Conservation (phyloP, 2,329 filamentous ascomycete species). For the Penicillium concentricum region DNA sequence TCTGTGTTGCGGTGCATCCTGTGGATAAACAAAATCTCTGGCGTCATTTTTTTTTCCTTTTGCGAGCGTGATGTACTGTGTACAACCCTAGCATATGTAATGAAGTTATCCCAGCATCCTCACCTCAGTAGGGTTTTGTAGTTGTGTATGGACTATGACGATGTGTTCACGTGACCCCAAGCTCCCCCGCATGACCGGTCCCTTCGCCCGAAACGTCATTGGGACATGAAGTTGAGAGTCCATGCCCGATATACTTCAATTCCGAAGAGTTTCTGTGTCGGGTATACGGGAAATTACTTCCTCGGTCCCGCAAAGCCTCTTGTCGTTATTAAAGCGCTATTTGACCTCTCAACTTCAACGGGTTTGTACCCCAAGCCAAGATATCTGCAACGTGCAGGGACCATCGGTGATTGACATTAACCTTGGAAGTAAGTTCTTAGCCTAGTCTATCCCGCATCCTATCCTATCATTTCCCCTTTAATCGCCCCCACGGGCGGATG, state of each 20-base stretch:
- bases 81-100: conserved; percentile 13
- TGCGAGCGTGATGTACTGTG: conserved; percentile 20
- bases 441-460: background rate
- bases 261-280: conserved; percentile 1
- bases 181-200: conserved; percentile 13
- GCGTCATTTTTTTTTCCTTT: conserved; percentile 12
- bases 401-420: conserved; percentile 1
- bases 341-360: background rate
- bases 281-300: background rate
- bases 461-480: background rate
- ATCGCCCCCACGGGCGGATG: background rate
- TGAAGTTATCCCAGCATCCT: background rate
- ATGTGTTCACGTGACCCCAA: conserved; percentile 2
- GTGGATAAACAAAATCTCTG: conserved; percentile 22
- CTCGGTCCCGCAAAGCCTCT: background rate
- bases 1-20: conserved; percentile 12
- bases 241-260: conserved; percentile 2
- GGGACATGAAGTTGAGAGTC: background rate
- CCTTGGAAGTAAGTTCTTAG: conserved; percentile 8
- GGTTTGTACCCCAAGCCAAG: background rate
- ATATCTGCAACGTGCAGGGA: background rate
- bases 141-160: background rate
- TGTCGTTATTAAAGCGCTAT: background rate
- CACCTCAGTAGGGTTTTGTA: too few species aligned
- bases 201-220: conserved; percentile 36